Base-by-base conservation (phyloP, 441 rosid species). In the Erysimum pusillum region DNA sequence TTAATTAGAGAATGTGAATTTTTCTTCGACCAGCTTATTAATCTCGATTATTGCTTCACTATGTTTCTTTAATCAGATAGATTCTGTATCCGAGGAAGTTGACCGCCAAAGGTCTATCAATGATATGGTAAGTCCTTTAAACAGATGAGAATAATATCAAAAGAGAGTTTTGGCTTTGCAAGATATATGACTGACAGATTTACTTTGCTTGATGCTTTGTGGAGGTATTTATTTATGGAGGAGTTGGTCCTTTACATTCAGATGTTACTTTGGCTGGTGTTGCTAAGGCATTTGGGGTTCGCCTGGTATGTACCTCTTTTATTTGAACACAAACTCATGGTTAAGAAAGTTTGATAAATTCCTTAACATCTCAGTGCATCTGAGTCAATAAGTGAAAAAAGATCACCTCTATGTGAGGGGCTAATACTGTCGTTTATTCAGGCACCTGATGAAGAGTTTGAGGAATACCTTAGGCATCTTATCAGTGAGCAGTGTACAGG, bases 361-460 rank as follows among this genome's bases (percentile, higher is more conserved):
- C 38, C 56, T 54, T 38, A 53, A 18, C 22, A 44, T 76, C 61
- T 76, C 22, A 61, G 41, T 39, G 64, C n/a, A 36, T 73, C 28
- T 63, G 45, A 6, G 45, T 31, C 31, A 42, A 34, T 32, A 25
- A 38, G 20, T 57, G 67, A 52, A 42, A 9, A n/a, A 34, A 11
- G 20, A 52, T 34, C 15, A 53, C 35, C 65, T 22, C 17, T 13
- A 28, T 28, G 41, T 49, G 57, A 36, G 72, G 31, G 17, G 32
- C 62, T 64, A 41, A 63, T 71, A 25, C 54, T 35, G 39, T 63
- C 8, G 3, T 77, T 59, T 51, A 51, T 83, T 72, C 71, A 91
- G 99, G 99, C 98, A 76, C 99, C 98, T 63, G 97, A 96, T 83
- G 98, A 96, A 89, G 98, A 93, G 77, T 93, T 93, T 84, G 99